These are phyloP conservation scores for Babesia ovis DNA, from an alignment of 169 alveolate genomes.

Conservation along the genomic window DNA sequence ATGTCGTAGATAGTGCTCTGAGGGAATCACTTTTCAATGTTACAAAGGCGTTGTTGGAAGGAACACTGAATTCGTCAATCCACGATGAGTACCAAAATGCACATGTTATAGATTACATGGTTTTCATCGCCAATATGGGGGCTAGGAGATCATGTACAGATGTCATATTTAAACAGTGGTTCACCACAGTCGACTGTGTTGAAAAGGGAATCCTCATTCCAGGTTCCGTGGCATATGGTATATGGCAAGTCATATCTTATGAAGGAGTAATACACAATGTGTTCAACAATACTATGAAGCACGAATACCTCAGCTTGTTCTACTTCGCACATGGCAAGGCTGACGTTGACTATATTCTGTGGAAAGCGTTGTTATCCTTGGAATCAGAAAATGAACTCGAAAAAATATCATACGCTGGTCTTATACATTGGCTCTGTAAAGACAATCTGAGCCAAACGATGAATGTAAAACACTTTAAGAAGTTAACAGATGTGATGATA, in stretches of 20 bases:
- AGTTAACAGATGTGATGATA: conserved; percentile 1
- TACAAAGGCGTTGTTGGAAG: conserved; percentile 42
- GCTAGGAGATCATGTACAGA: conserved; percentile 38
- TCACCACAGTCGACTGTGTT: conserved; percentile 19
- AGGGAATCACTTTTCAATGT: conserved; percentile 38
- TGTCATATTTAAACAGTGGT: conserved; percentile 46
- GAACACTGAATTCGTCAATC: conserved; percentile 25
- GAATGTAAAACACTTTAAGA: conserved; percentile 15
- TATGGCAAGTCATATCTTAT: conserved; percentile 37
- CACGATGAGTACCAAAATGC: conserved; percentile 43
- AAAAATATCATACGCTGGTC: not conserved
- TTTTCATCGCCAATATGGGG: conserved; percentile 30
- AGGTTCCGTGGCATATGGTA: conserved; percentile 43
- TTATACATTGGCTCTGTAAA: conserved; percentile 14
- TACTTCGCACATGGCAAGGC: conserved; percentile 27
- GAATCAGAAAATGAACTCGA: conserved; percentile 3
- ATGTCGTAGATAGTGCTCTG: conserved; percentile 20
- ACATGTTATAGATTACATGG: conserved; percentile 39
- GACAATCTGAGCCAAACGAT: not conserved
- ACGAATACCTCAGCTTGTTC: conserved; percentile 10
- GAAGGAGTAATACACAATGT: conserved; percentile 28
- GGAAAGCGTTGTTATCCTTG: not conserved
- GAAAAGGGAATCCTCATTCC: conserved; percentile 36
- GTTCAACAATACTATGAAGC: conserved; percentile 2
- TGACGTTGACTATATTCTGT: conserved; percentile 21